Percentiles rank a stretch among this genome's conserved stretches.
Evolutionary conservation across 768 basidiomycete genomes (phyloP).

Genomic region (Lactarius quietus): DNA sequence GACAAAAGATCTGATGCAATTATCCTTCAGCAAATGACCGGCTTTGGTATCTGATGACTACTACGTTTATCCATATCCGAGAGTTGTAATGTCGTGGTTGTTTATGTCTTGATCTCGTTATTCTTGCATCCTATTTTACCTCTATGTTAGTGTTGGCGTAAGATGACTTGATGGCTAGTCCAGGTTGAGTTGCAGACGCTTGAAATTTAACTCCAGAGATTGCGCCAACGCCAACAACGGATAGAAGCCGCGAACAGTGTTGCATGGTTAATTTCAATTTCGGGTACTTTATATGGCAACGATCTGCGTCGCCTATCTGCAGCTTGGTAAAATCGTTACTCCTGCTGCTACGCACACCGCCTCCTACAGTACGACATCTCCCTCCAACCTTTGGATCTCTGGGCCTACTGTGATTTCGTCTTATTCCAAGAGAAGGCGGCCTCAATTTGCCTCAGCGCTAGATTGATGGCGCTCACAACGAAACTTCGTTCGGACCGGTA

Average conservation of each 20-base stretch:
- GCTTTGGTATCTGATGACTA: slow-evolving; percentile 24
- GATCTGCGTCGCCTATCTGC: background rate
- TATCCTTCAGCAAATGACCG: slow-evolving; percentile 25
- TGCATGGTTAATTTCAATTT: background rate
- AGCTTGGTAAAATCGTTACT: background rate
- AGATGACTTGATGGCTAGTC: no score
- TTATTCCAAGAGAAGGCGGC: background rate
- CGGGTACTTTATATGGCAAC: background rate
- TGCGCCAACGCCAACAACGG: background rate
- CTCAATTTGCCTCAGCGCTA: background rate
- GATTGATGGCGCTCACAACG: background rate
- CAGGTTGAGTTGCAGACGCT: background rate
- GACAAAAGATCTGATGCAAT: background rate
- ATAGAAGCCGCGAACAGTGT: background rate
- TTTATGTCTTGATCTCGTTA: slow-evolving; percentile 8
- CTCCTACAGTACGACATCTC: no score
- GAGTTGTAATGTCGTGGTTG: slow-evolving; percentile 1
- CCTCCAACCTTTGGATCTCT: background rate
- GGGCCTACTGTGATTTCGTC: background rate
- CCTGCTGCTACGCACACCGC: no score
- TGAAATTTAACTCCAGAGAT: background rate
- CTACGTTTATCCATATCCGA: slow-evolving; percentile 2
- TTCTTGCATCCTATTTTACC: slow-evolving; percentile 1
- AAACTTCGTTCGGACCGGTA: background rate
- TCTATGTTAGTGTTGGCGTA: background rate